Percentiles rank a stretch among this genome's conserved stretches.
Conservation (phyloP, 371 early-diverging fungal genomes). For the Syncephalastrum monosporum region DNA sequence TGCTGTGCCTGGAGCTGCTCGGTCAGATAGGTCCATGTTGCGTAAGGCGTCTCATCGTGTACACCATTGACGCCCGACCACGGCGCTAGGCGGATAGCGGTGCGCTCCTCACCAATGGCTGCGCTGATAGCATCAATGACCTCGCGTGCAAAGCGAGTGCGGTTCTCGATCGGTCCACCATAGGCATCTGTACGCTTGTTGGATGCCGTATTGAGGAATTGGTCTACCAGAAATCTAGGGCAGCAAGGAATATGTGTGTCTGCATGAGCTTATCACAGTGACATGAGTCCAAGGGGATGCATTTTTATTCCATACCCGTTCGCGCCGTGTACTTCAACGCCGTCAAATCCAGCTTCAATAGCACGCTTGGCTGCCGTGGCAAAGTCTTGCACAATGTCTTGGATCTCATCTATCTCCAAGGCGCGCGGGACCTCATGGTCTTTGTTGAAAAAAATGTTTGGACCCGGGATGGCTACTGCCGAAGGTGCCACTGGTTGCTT, state of each 20-base stretch:
- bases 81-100: slow-evolving; percentile 21
- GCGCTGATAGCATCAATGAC: slow-evolving; percentile 32
- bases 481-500: slow-evolving; percentile 32
- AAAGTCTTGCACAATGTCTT: slow-evolving; percentile 34
- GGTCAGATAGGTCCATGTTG: slow-evolving; percentile 29
- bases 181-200: slow-evolving; percentile 67
- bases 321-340: slow-evolving; percentile 68
- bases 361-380: slow-evolving; percentile 41
- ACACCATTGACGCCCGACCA: slow-evolving; percentile 25
- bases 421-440: slow-evolving; percentile 15
- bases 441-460: slow-evolving; percentile 27
- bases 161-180: slow-evolving; percentile 54
- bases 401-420: slow-evolving; percentile 40
- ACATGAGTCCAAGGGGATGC: no score
- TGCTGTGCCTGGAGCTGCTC: slow-evolving; percentile 22
- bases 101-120: slow-evolving; percentile 14
- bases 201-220: slow-evolving; percentile 28
- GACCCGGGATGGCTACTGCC: slow-evolving; percentile 18
- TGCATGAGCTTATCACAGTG: no score
- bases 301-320: slow-evolving; percentile 44
- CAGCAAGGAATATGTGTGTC: no score
- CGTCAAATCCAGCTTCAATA: slow-evolving; percentile 60
- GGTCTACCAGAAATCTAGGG: slow-evolving; percentile 52
- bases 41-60: slow-evolving; percentile 31
- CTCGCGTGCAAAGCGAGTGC: slow-evolving; percentile 46